A percentile compares a stretch with the other conserved stretches of the same genome.
Conservation (phyloP, 306 rosid genomes). For the Pyrus betulifolia region DNA sequence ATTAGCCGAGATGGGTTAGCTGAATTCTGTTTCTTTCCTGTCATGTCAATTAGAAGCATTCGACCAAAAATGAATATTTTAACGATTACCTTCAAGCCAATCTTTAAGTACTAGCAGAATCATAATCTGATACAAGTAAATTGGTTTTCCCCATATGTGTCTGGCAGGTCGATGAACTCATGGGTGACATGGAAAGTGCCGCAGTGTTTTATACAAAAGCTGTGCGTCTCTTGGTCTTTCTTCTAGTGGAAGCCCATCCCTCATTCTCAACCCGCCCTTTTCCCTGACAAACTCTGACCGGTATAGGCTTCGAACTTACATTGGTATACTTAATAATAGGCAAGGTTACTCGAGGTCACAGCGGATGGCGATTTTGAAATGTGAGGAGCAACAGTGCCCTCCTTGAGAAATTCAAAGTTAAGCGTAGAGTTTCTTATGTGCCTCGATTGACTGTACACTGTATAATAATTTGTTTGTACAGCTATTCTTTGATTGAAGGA, state of each 20-base stretch:
- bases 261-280: conserved; percentile 86
- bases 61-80: no score
- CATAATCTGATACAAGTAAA: background rate
- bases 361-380: conserved; percentile 49
- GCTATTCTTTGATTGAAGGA: conserved; percentile 63
- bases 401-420: conserved; percentile 29
- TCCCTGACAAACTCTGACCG: conserved; percentile 81
- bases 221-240: conserved; percentile 59
- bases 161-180: conserved; percentile 89
- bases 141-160: background rate
- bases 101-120: background rate
- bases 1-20: no score
- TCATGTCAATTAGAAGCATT: no score
- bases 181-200: conserved; percentile 81
- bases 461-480: conserved; percentile 62
- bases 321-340: conserved; percentile 68
- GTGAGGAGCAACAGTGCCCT: conserved; percentile 49
- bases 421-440: conserved; percentile 15
- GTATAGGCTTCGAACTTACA: conserved; percentile 73
- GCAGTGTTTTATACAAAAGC: conserved; percentile 68
- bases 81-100: background rate
- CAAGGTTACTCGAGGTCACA: conserved; percentile 79
- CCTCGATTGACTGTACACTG: conserved; percentile 12
- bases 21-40: no score
- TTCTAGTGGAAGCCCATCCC: conserved; percentile 89